Percentiles rank a stretch among this genome's conserved stretches.
Evolutionary conservation across 1,139 yeast genomes (phyloP).

Genomic region (Yamadazyma buinensis): DNA sequence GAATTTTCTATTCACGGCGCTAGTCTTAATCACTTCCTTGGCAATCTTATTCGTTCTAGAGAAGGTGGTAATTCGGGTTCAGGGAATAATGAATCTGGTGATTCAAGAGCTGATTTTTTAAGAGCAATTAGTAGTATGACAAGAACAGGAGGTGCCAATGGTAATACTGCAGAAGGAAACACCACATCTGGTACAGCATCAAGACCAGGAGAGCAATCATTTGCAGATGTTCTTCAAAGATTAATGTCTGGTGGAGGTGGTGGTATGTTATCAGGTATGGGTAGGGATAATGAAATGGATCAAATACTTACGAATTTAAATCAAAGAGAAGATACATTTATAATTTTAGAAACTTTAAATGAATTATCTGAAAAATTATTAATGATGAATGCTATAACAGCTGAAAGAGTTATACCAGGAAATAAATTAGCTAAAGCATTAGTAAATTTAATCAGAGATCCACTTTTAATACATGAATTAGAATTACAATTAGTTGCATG

Average conservation of each 20-base stretch:
- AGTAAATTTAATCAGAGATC: conserved; percentile 57
- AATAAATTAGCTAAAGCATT: conserved; percentile 53
- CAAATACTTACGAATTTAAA: conserved; percentile 39
- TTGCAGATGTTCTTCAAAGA: conserved; percentile 36
- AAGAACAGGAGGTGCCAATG: conserved; percentile 1
- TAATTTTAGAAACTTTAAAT: conserved; percentile 54
- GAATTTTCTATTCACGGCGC: conserved; percentile 23
- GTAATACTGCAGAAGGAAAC: background rate
- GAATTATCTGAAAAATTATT: conserved; percentile 60
- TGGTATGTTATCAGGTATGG: conserved; percentile 23
- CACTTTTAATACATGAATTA: conserved; percentile 57
- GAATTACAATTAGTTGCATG: conserved; percentile 84
- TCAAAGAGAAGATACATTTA: conserved; percentile 44
- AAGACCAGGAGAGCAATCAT: conserved; percentile 16
- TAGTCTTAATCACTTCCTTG: no score
- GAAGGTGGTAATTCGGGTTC: conserved; percentile 11
- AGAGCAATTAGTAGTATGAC: conserved; percentile 18
- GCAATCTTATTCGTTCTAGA: conserved; percentile 21
- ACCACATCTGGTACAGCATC: background rate
- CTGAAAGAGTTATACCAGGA: conserved; percentile 65
- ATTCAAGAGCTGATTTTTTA: conserved; percentile 24
- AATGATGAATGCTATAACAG: conserved; percentile 64
- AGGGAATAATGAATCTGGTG: conserved; percentile 12
- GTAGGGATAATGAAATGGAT: conserved; percentile 30
- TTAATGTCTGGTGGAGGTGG: conserved; percentile 35